phyloP scores from a whole-genome alignment of 2,329 filamentous ascomycete genomes.

The Epichloe hybrida region DNA sequence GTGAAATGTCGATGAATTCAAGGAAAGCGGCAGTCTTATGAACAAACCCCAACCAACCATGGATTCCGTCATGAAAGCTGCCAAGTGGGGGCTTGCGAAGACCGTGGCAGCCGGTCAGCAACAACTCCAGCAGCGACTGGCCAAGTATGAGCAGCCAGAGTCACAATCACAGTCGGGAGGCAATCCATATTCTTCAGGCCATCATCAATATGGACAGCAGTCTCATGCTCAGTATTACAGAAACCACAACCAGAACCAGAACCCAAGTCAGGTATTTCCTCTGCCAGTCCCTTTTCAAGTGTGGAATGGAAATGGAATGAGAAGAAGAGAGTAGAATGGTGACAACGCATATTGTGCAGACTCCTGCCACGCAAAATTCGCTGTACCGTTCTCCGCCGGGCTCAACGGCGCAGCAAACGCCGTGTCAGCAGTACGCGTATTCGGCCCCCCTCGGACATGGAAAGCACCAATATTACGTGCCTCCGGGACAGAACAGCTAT shows the following conservation, averaged over 20 bases:
- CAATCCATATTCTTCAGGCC: background rate
- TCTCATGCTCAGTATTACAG: background rate
- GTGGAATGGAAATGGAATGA: background rate
- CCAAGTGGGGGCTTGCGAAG: constrained; percentile 8
- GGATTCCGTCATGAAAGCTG: constrained; percentile 7
- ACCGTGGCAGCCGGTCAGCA: constrained; percentile 8
- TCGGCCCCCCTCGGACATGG: background rate
- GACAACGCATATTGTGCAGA: background rate
- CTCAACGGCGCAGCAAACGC: background rate
- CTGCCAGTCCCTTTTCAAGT: too few species aligned
- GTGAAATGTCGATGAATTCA: too few species aligned
- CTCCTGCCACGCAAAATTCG: background rate
- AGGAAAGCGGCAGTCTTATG: background rate
- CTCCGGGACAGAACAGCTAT: background rate
- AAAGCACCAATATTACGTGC: background rate
- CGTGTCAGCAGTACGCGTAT: background rate
- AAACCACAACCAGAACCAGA: background rate
- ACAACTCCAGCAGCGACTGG: constrained; percentile 7
- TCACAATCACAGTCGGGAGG: background rate
- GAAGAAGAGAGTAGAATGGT: background rate
- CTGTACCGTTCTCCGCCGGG: background rate
- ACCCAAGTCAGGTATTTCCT: background rate
- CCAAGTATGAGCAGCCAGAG: constrained; percentile 4
- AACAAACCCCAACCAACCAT: background rate
- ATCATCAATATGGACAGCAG: constrained; percentile 1